Evolutionary conservation across 2,329 filamentous ascomycete genomes (phyloP).

Genomic region (Aspergillus fijiensis): DNA sequence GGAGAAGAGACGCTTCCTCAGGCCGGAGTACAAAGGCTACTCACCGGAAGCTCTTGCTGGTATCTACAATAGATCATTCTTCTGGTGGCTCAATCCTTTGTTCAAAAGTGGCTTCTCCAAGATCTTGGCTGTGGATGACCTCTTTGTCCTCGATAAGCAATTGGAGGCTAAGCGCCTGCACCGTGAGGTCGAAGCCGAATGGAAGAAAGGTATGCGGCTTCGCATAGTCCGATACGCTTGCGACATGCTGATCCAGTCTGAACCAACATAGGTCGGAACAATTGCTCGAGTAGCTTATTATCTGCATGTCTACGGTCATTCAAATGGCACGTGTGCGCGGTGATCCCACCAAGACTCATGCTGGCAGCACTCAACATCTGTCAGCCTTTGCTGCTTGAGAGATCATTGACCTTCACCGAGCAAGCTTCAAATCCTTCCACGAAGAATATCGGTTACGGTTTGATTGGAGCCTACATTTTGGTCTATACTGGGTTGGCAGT

Average conservation of each 20-base stretch:
- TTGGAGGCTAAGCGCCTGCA: constrained; percentile 45
- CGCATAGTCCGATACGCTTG: accelerated
- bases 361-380: constrained; percentile 39
- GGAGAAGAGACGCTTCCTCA: constrained; percentile 46
- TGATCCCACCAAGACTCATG: constrained; percentile 33
- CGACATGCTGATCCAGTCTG: constrained; percentile 7
- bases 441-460: constrained; percentile 41
- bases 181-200: constrained; percentile 37
- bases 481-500: constrained; percentile 46
- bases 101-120: constrained; percentile 51
- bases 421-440: constrained; percentile 28
- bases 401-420: constrained; percentile 36
- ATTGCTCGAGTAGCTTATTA: constrained; percentile 31
- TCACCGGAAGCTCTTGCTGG: constrained; percentile 55
- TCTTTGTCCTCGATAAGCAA: constrained; percentile 48
- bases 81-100: constrained; percentile 56
- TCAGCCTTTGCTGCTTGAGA: constrained; percentile 41
- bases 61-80: constrained; percentile 50
- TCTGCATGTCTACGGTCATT: constrained; percentile 31
- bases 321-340: constrained; percentile 36
- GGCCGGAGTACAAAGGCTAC: constrained; percentile 38
- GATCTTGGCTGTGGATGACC: constrained; percentile 45
- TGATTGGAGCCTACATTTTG: constrained; percentile 46
- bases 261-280: constrained; percentile 21
- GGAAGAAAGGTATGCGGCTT: constrained; percentile 38